Base-by-base conservation (phyloP, 106 monocot genomes). In the Amphibolis antarctica region DNA sequence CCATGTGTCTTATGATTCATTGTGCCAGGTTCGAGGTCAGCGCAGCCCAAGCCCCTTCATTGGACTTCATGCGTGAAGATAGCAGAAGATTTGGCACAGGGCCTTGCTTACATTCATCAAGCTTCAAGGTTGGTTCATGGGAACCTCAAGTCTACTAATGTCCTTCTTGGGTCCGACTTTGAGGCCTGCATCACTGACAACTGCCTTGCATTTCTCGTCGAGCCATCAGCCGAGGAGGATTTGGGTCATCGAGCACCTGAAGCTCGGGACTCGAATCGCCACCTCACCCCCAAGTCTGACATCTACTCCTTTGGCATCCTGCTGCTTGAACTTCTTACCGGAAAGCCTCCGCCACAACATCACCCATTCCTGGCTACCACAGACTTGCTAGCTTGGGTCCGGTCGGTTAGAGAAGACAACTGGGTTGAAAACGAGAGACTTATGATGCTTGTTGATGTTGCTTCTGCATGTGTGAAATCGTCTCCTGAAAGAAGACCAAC, bases 61-160 rank as follows among this genome's bases (percentile, higher is more conserved):
- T 89, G 93, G 88, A 89, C 89, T 29, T 94, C 89, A 19, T 94
- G 93, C 77, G 69, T 94, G 30, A 89, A 94, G 75, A 89, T 94
- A 24, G 89, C 93, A 46, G 93, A 94, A 71, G 89, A 94, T 36
- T 73, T 94, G 11, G 83, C 75, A 1, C 93, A 89, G 69, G 93
- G 93, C 28, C 79, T 94, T 43, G 77, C 83, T 17, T 86, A 86
- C 85, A 86, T 94, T 63, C 93, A 94, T 66, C 93, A 89, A 74
- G 79, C 93, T 19, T 93, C 89, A 3, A 54, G 86, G 12, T 65
- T 94, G 15, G 86, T 89, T 62, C 93, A 94, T 28, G 93, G 89
- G 25, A 86, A 89, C 63, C 52, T 94, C 75, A 83, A 77, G 56
- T 83, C 93, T 12, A 81, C 89, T 44, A 94, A 94, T 53, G 79